Base-by-base conservation (phyloP, 495 filamentous ascomycete genomes). In the Hypoxylon fuscum region DNA sequence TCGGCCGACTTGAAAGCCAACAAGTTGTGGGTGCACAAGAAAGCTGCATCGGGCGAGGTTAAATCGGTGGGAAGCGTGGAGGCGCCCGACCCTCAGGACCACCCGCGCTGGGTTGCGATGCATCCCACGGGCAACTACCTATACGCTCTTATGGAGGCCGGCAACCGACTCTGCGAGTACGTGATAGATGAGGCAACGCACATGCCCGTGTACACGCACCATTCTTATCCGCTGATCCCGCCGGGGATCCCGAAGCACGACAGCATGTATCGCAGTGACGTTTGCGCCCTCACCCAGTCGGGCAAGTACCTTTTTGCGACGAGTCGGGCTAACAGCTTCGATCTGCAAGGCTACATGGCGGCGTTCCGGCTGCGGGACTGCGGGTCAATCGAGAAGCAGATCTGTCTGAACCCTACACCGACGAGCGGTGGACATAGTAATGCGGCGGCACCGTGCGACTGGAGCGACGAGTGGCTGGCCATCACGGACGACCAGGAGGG, bases 351-450 rank as follows among this genome's bases (percentile, higher is more conserved):
- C 56, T 95, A 93, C 72, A 87, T 93, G 45, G 86, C 88, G 5
- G 90, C 87, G 14, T 93, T 93, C 74, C 82, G 81, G 71, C 81
- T 95, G 31, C 81, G 85, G n/a, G 78, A 82, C 1, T 80, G 78
- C 52, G 90, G 90, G 20, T 83, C 85, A 55, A 88, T 95, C 46
- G 88, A 90, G 79, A 76, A 78, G 44, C 91, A 93, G 78, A 80
- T 93, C 35, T 90, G 83, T 56, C 80, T 95, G 55, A 90, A 90
- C 73, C 90, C 90, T 2, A 95, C 91, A 15, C 90, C 90, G 8
- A 95, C 90, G 6, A 91, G 88, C 68, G 91, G 91, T 32, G 91
- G 91, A 0, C 91, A 95, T 74, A 91, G 88, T 48, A 95, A 95
- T 68, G 90, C 90, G 0, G 90, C 93, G 25, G 85, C 83, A 59